These are phyloP conservation scores for Aspergillus saccharolyticus DNA, from an alignment of 495 filamentous ascomycete species.

Conservation along the genomic window DNA sequence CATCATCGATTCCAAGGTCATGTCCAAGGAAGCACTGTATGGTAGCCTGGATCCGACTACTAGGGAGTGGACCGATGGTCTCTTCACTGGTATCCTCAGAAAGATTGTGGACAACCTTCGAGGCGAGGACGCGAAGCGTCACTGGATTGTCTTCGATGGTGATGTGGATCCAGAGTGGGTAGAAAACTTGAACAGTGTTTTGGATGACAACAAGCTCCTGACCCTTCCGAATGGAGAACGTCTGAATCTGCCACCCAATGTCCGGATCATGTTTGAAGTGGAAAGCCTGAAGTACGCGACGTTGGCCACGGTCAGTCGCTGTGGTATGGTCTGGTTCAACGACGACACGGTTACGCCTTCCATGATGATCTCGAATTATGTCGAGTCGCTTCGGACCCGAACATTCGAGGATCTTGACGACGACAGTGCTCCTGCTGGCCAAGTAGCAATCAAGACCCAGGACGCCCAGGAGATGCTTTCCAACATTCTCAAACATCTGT, in stretches of 20 bases:
- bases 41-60: slow-evolving; percentile 94
- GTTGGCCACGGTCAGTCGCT: slow-evolving; percentile 93
- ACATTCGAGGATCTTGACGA: slow-evolving; percentile 93
- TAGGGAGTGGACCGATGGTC: slow-evolving; percentile 95
- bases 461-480: slow-evolving; percentile 72
- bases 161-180: slow-evolving; percentile 99
- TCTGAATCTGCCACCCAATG: slow-evolving; percentile 86
- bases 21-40: slow-evolving; percentile 97
- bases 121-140: slow-evolving; percentile 90
- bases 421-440: slow-evolving; percentile 75
- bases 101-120: slow-evolving; percentile 99
- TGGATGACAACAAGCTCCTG: slow-evolving; percentile 97
- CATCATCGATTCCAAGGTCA: slow-evolving; percentile 98
- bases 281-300: slow-evolving; percentile 98
- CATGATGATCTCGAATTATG: slow-evolving; percentile 91
- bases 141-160: slow-evolving; percentile 99
- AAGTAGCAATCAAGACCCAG: slow-evolving; percentile 69
- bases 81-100: slow-evolving; percentile 95
- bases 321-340: slow-evolving; percentile 99
- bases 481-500: slow-evolving; percentile 65
- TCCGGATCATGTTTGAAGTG: slow-evolving; percentile 99
- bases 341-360: slow-evolving; percentile 88
- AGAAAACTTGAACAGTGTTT: slow-evolving; percentile 97
- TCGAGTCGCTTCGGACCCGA: slow-evolving; percentile 72
- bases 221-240: slow-evolving; percentile 97